These are phyloP conservation scores for Miscanthus lutarioriparius DNA, from an alignment of 176 grass and related monocot genomes.

Conservation along the genomic window DNA sequence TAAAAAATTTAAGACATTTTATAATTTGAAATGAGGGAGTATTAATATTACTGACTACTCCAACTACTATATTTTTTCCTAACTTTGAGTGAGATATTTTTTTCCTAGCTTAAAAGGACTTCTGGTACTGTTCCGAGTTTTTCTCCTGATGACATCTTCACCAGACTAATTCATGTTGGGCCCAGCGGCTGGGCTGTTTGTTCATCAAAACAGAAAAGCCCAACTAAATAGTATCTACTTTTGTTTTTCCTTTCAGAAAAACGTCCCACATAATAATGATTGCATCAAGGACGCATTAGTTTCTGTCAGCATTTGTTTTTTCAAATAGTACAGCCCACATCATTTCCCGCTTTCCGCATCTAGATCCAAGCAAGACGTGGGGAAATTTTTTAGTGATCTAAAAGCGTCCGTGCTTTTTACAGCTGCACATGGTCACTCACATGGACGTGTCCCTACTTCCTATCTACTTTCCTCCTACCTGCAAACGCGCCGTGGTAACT, in stretches of 20 bases:
- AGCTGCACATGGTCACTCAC: conserved; percentile 33
- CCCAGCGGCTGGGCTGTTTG: not conserved
- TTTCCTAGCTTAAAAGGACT: no score
- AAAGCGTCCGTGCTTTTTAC: conserved; percentile 43
- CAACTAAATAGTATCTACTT: not conserved
- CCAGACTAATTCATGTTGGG: not conserved
- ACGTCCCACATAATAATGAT: not conserved
- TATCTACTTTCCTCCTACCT: not conserved
- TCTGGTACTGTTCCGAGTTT: not conserved
- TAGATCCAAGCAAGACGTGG: not conserved
- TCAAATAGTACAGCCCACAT: not conserved
- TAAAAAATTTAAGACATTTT: no score
- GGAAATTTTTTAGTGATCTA: conserved; percentile 8
- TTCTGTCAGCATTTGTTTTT: conserved; percentile 9
- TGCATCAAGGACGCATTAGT: conserved; percentile 16
- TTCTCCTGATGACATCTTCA: not conserved
- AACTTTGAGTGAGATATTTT: no score
- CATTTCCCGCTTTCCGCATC: not conserved
- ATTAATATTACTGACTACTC: no score
- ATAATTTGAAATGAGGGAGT: no score
- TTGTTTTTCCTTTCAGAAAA: not conserved
- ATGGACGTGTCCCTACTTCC: conserved; percentile 28
- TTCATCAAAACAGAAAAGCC: conserved; percentile 1
- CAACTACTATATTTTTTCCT: no score
- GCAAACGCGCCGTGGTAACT: not conserved